These are phyloP conservation scores for Craterostigma plantagineum DNA, from an alignment of 257 asterid species.

Conservation along the genomic window DNA sequence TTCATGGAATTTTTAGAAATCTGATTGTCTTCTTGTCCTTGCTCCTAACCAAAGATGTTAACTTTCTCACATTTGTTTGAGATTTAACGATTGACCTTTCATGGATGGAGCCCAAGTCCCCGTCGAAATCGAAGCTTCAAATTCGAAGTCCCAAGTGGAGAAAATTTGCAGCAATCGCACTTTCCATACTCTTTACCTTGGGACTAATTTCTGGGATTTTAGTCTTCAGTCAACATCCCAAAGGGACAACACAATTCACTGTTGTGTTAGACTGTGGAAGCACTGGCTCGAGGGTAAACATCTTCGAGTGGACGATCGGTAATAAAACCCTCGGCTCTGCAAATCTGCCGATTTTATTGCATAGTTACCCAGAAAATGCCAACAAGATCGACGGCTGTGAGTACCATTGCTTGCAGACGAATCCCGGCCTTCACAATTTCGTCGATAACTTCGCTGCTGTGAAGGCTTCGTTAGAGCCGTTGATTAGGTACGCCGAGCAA, in stretches of 20 bases:
- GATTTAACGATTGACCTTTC: conserved; percentile 5
- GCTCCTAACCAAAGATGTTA: no score
- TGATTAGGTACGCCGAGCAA: conserved; percentile 47
- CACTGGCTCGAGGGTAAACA: conserved; percentile 66
- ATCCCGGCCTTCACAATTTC: conserved; percentile 65
- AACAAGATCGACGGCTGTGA: conserved; percentile 31
- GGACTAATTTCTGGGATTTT: conserved; percentile 21
- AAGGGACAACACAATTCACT: conserved; percentile 27
- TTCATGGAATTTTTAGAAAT: no score
- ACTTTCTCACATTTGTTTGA: no score
- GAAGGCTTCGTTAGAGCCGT: conserved; percentile 38
- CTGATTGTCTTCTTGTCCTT: no score
- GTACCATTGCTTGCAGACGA: conserved; percentile 70
- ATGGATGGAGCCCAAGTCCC: conserved; percentile 51
- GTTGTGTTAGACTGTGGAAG: conserved; percentile 89
- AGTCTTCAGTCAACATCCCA: conserved; percentile 4
- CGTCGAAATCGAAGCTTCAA: conserved; percentile 45
- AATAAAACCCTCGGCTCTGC: conserved; percentile 15
- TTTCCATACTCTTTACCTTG: conserved; percentile 16
- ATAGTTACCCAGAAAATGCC: conserved; percentile 29
- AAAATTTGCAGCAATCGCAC: conserved; percentile 13
- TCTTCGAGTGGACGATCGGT: conserved; percentile 44
- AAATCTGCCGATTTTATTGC: conserved; percentile 40
- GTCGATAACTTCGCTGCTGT: conserved; percentile 33
- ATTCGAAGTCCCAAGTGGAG: conserved; percentile 13